These are phyloP conservation scores for Paratinospora sagittata DNA, from an alignment of 164 flowering plant genomes.

Conservation along the genomic window DNA sequence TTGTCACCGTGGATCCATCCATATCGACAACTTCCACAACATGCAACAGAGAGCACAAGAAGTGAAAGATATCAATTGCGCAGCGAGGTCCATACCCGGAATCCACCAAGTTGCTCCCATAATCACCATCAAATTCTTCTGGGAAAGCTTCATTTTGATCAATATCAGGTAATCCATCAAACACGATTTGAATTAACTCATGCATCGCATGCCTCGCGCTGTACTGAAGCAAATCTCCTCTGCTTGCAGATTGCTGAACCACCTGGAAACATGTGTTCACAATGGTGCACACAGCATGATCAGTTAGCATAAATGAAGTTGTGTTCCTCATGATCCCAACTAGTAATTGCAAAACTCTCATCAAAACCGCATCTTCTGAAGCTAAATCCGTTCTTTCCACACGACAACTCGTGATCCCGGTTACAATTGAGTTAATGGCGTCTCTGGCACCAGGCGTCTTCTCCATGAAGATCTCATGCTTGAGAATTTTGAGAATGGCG, in stretches of 20 bases:
- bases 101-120: constrained; percentile 18
- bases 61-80: constrained; percentile 66
- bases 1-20: constrained; percentile 37
- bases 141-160: constrained; percentile 28
- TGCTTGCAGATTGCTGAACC: constrained; percentile 53
- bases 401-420: constrained; percentile 53
- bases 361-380: constrained; percentile 53
- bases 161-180: constrained; percentile 48
- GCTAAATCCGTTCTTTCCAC: constrained; percentile 48
- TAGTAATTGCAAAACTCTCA: constrained; percentile 61
- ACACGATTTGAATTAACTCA: constrained; percentile 63
- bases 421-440: constrained; percentile 46
- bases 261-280: constrained; percentile 76
- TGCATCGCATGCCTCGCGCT: constrained; percentile 69
- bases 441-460: constrained; percentile 65
- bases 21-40: constrained; percentile 50
- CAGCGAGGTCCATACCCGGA: constrained; percentile 58
- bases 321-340: constrained; percentile 43
- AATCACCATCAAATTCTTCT: constrained; percentile 36
- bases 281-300: constrained; percentile 60
- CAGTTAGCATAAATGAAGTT: constrained; percentile 48
- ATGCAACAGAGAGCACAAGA: constrained; percentile 70
- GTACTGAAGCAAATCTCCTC: constrained; percentile 72
- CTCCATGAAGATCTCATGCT: constrained; percentile 54
- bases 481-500: constrained; percentile 59